Percentiles rank a stretch among this genome's conserved stretches.
Conservation (phyloP, 1,139 yeast genomes). For the Citeromyces hawaiiensis region DNA sequence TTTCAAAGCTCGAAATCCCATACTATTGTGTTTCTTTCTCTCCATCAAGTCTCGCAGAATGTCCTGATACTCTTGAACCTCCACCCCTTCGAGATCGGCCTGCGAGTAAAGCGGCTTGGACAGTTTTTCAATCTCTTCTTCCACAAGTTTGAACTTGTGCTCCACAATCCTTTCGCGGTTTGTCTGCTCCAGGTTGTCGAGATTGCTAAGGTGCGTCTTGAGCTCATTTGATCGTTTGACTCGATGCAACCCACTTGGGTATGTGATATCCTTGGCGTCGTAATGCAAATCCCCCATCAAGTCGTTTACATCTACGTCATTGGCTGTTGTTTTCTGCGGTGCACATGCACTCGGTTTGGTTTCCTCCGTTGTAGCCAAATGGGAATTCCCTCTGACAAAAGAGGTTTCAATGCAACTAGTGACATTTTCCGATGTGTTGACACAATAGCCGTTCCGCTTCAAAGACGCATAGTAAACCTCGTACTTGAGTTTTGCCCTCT, state of each 20-base stretch:
- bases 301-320: too few relatives aligned
- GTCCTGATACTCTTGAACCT: conserved; percentile 7
- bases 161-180: background rate
- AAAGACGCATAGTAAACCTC: background rate
- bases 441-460: background rate
- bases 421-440: background rate
- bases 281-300: background rate
- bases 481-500: background rate
- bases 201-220: background rate
- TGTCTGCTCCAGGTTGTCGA: background rate
- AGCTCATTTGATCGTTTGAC: background rate
- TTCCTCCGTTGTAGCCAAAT: background rate
- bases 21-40: conserved; percentile 16
- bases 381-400: background rate
- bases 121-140: background rate
- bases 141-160: background rate
- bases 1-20: conserved; percentile 8
- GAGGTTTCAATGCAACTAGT: background rate
- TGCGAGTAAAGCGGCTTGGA: background rate
- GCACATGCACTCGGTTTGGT: too few relatives aligned
- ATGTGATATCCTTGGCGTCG: background rate
- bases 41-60: conserved; percentile 16
- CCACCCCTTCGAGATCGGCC: background rate
- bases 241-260: background rate
- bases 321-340: too few relatives aligned